phyloP scores from a whole-genome alignment of 805 yeast genomes.

The Starmerella floricola region DNA sequence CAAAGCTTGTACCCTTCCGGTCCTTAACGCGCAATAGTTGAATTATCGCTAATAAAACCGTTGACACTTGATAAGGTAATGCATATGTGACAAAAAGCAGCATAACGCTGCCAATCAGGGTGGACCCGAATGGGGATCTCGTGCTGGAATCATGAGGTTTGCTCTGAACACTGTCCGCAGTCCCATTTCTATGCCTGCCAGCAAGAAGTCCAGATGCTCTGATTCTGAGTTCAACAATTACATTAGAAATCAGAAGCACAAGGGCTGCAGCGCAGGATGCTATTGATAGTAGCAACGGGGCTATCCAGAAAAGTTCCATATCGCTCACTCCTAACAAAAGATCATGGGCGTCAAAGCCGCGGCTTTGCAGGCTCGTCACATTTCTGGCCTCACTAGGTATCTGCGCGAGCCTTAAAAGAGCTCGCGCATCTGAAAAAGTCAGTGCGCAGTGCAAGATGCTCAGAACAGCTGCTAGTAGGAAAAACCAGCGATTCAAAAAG shows the following conservation, averaged over 20 bases:
- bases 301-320: constrained; percentile 17
- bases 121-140: not conserved
- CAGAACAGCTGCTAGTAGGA: constrained; percentile 22
- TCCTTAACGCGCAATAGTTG: constrained; percentile 11
- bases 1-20: constrained; percentile 12
- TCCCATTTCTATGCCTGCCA: no score
- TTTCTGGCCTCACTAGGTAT: constrained; percentile 25
- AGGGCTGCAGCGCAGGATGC: constrained; percentile 13
- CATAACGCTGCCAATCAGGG: not conserved
- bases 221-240: not conserved
- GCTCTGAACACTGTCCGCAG: no score
- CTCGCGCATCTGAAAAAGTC: constrained; percentile 14
- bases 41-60: constrained; percentile 30
- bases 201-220: not conserved
- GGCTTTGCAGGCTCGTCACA: constrained; percentile 18
- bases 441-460: constrained; percentile 26
- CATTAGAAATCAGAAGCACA: constrained; percentile 3
- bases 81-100: constrained; percentile 4
- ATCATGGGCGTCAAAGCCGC: constrained; percentile 20
- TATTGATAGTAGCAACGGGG: constrained; percentile 14
- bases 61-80: constrained; percentile 37
- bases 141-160: no score
- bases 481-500: not conserved
- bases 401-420: constrained; percentile 20
- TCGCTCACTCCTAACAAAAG: constrained; percentile 20